phyloP scores from a whole-genome alignment of 2,329 filamentous ascomycete species.

The Graphilbum sp. region DNA sequence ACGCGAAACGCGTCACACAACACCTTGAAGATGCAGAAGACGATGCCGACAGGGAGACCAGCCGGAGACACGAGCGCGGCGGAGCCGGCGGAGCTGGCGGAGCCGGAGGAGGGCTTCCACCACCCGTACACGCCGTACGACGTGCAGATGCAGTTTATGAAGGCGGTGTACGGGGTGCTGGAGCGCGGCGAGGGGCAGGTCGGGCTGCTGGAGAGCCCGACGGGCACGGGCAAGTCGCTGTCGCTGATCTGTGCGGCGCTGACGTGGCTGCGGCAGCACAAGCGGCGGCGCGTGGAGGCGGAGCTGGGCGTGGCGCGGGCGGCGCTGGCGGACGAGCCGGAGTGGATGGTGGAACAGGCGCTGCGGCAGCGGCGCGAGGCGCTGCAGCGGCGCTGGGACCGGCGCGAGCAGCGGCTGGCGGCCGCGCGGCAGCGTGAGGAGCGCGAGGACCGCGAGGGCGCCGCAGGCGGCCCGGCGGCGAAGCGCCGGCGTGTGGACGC shows the following conservation, averaged over 20 bases:
- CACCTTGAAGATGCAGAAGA: too few relatives aligned
- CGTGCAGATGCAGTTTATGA: constrained; percentile 82
- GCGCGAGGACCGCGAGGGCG: constrained; percentile 30
- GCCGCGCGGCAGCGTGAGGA: constrained; percentile 5
- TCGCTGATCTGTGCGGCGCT: constrained; percentile 79
- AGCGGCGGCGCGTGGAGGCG: constrained; percentile 41
- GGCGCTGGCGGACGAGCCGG: constrained; percentile 50
- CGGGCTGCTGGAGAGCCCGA: constrained; percentile 87
- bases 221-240: constrained; percentile 79
- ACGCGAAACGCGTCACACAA: too few relatives aligned
- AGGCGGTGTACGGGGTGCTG: constrained; percentile 60
- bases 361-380: constrained; percentile 51
- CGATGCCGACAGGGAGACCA: too few relatives aligned
- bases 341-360: constrained; percentile 72
- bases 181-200: constrained; percentile 55
- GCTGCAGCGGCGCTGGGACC: constrained; percentile 48
- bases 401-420: constrained; percentile 55
- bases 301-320: constrained; percentile 27
- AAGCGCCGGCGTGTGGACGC: constrained; percentile 28
- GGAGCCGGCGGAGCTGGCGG: too few relatives aligned
- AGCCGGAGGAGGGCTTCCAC: too few relatives aligned
- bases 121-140: constrained; percentile 80
- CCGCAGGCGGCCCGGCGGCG: constrained; percentile 13
- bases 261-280: constrained; percentile 80
- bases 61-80: too few relatives aligned